Base-by-base conservation (phyloP, 257 asterid species). In the Ilex asprella region DNA sequence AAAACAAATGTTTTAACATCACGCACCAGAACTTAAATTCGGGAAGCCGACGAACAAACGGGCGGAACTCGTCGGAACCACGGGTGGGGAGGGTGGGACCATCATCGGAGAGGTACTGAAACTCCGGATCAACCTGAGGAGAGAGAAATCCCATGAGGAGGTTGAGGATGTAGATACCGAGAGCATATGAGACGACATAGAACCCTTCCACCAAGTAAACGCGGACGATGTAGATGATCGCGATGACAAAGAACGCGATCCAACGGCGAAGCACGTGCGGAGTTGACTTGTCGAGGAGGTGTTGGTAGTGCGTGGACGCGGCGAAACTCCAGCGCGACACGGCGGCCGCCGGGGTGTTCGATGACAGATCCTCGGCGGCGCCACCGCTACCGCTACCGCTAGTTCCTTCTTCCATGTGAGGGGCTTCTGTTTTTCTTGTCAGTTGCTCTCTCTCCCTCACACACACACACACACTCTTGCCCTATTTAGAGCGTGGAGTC, bases 11-110 rank as follows among this genome's bases (percentile, higher is more conserved):
- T 7, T 44, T 44, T 44, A 44, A 44, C 62, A 21, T 62, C 55
- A 55, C 70, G 12, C 51, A 85, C 93, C 89, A 85, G 75, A 82
- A 82, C 67, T 70, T 80, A 41, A 78, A 82, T 67, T 85, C 86
- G 10, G 86, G 82, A 2, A 82, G 76, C 65, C 92, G 84, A 60
- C 86, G 82, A 32, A 78, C 84, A 55, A 84, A 82, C 13, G 92
- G 92, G 58, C 91, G 85, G 59, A 74, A 84, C 76, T 84, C 91
- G 49, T 84, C 84, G 56, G 86, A 70, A 67, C 54, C 68, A 71
- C 77, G 82, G 66, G 67, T 58, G 15, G 89, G 86, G 32, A 83
- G 78, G 2, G 77, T 62, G 49, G 81, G 76, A 21, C 62, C 80
- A 10, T 21, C 27, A 21, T 65, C 79, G 31, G 70, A 52, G 44